Evolutionary conservation across 208 protist genomes (phyloP), one percentile per base, ranked within the genome.

Genomic region (Angomonas ambiguus): DNA sequence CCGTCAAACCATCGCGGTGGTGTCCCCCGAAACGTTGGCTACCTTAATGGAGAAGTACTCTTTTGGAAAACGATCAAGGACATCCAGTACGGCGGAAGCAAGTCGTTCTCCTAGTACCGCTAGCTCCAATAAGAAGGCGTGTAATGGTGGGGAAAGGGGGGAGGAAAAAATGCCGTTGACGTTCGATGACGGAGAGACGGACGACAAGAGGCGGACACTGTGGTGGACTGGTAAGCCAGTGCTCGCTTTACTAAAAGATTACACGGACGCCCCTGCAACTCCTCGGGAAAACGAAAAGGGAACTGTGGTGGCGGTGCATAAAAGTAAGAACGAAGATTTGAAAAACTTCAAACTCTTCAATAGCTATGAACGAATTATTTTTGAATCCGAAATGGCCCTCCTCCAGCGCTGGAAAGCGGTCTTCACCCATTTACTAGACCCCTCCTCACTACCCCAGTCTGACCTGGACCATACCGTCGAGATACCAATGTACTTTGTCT

Each of bases 341-440:
- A 13, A 53, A 53, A 53, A 53, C 45, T 53, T 53, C 24, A 53
- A 53, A n/a, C 45, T 53, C 18, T 53, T 53, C 16, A 53, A 53
- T 24, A 27, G 18, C 16, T 53, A 53, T n/a, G 45, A 53, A 24
- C 45, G 45, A 5, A 53, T 53, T n/a, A 53, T 53, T 20, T 53
- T 53, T 53, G 45, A 53, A n/a, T 27, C 13, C 24, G 45, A 53
- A 53, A 4, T 53, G 8, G 16, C 20, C 20, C 45, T 53, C 4
- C 20, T 53, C 18, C 45, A 53, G 45, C 10, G 25, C 13, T 30
- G 25, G 22, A 30, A 35, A 13, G 20, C 53, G 22, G 53, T 59
- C 2, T 35, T 59, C 2, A n/a, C 5, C 6, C 11, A 59, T 20
- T 6, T 59, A 28, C 25, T 32, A 28, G 5, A 20, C 53, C 22